Conservation (phyloP, 331 rosid species). For the Malus hybrid region DNA sequence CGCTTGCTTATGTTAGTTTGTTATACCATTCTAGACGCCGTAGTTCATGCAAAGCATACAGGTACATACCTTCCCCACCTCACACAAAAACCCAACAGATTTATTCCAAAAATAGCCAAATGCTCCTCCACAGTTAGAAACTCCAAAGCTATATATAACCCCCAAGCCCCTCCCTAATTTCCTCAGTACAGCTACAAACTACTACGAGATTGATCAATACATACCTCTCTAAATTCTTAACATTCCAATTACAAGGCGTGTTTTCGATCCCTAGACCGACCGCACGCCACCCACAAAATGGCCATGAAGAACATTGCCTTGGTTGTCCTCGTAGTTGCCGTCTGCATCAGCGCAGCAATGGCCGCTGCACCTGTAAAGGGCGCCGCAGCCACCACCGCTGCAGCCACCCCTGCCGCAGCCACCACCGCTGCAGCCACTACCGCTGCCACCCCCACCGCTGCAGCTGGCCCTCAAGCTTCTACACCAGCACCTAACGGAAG, state of each 20-base stretch:
- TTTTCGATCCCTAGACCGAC: neutral
- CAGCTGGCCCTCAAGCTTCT: neutral
- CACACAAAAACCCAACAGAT: neutral
- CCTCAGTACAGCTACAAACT: neutral
- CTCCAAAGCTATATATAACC: neutral
- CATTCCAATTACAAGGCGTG: neutral
- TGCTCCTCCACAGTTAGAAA: neutral
- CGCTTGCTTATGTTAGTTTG: too few relatives aligned
- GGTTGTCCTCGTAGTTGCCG: constrained; percentile 4
- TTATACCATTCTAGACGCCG: too few relatives aligned
- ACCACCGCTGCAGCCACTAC: too few relatives aligned
- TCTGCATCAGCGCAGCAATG: constrained; percentile 17
- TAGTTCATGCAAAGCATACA: too few relatives aligned
- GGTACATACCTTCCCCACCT: neutral
- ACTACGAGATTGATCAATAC: neutral
- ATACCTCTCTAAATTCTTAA: neutral
- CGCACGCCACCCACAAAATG: neutral
- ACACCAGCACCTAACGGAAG: neutral
- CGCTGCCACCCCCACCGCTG: too few relatives aligned
- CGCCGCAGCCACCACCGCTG: too few relatives aligned
- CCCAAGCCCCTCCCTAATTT: neutral
- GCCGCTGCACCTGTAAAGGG: constrained; percentile 22
- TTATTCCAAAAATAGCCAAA: neutral
- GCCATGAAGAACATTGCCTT: constrained; percentile 25
- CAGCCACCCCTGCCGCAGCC: neutral